These are phyloP conservation scores for Fusarium stilboides DNA, from an alignment of 2,329 filamentous ascomycete species.

Conservation along the genomic window DNA sequence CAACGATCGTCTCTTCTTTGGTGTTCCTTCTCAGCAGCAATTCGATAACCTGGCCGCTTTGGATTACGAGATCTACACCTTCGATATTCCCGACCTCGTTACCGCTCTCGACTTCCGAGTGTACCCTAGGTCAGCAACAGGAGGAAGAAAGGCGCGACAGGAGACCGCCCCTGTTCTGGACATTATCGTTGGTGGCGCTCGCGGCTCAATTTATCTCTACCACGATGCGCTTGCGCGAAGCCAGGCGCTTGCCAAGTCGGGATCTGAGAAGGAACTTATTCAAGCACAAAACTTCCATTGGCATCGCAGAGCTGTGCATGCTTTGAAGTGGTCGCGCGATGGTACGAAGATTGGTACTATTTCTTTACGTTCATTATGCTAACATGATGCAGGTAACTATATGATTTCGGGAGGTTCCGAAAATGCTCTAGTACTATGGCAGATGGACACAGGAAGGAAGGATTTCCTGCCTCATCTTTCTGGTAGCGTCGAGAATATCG, in stretches of 20 bases:
- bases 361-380: constrained; percentile 44
- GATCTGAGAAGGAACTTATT: constrained; percentile 63
- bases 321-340: constrained; percentile 93
- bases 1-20: constrained; percentile 57
- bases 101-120: constrained; percentile 76
- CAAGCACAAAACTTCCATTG: constrained; percentile 84
- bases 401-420: constrained; percentile 93
- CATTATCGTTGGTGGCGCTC: constrained; percentile 81
- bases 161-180: constrained; percentile 69
- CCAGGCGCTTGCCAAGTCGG: constrained; percentile 59
- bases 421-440: constrained; percentile 92
- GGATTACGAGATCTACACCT: constrained; percentile 70
- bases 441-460: constrained; percentile 86
- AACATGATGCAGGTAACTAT: constrained; percentile 79
- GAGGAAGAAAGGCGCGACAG: constrained; percentile 47
- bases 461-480: constrained; percentile 93
- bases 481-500: constrained; percentile 86
- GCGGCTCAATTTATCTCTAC: constrained; percentile 86
- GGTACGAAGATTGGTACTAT: constrained; percentile 65
- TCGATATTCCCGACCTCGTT: constrained; percentile 74
- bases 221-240: constrained; percentile 78
- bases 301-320: constrained; percentile 87
- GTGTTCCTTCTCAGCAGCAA: constrained; percentile 45
- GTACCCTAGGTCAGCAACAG: constrained; percentile 40
- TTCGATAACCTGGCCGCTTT: constrained; percentile 48